Evolutionary conservation across 2,329 filamentous ascomycete genomes (phyloP), one percentile per base, ranked within the genome.

Genomic region (Colletotrichum navitas): DNA sequence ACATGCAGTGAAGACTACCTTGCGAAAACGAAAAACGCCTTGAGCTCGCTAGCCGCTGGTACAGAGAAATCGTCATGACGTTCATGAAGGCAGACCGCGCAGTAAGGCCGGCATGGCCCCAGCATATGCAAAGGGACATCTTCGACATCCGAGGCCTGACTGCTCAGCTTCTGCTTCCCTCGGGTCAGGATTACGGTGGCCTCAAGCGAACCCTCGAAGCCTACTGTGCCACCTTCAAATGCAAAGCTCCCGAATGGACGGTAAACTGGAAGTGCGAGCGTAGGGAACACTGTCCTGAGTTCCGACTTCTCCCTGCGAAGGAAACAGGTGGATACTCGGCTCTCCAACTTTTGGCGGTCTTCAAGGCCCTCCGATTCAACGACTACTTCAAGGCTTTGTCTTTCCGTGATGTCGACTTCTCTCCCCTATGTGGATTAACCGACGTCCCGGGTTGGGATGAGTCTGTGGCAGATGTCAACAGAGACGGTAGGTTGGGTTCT

Each of bases 331-430:
- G 75, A 6, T 89, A 90, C 75, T 83, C 83, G 5, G 78, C 84
- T 5, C 77, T 87, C 47, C 88, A 90, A 76, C 80, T 90, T 3
- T 78, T 90, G n/a, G 88, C 88, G 12, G 84, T 89, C 1, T 84
- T 89, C 74, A 84, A 87, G 5, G 86, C 88, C 1, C 78, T 89
- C 70, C 83, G 88, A 12, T 90, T 88, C 76, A 90, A 90, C 65
- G 88, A 87, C 73, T 89, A 86, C 74, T 89, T 90, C 78, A 87
- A 86, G 69, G 86, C 87, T 0, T 77, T 90, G n/a, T 89, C 86
- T 1, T 88, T 90, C 73, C 78, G 81, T 12, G 83, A 86, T 63
- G 82, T 89, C 18, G 85, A 89, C 73, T 80, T 90, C 26, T 83
- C 83, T 1, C 78, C 76, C 21, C 78, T 86, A 1, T 78, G 80